Conservation (phyloP, 2,329 filamentous ascomycete species). For the Elsinoe batatas region DNA sequence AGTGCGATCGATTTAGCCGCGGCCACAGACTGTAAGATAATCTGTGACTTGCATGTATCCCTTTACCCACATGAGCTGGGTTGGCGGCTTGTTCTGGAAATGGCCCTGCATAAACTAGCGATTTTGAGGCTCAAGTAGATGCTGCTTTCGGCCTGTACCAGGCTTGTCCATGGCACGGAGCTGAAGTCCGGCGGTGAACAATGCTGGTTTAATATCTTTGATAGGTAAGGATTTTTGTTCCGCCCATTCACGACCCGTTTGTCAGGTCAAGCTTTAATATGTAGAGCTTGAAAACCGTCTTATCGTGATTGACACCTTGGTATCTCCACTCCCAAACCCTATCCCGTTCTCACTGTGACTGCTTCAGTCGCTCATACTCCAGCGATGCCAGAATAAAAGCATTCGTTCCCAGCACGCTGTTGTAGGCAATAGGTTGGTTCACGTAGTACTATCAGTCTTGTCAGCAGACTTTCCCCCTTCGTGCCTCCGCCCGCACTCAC, state of each 20-base stretch:
- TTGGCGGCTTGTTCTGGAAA: not conserved
- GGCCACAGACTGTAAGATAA: not conserved
- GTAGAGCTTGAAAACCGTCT: too few species aligned
- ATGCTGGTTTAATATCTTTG: too few species aligned
- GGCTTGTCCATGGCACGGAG: not conserved
- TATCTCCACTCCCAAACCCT: too few species aligned
- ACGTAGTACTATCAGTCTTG: not conserved
- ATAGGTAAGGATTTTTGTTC: too few species aligned
- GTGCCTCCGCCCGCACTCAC: slow-evolving; percentile 26
- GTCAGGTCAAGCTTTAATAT: too few species aligned
- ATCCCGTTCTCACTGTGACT: too few species aligned
- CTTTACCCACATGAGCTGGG: too few species aligned
- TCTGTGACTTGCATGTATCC: not conserved
- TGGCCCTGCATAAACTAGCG: not conserved
- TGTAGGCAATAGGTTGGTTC: not conserved
- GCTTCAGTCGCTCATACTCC: not conserved
- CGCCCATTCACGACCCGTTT: too few species aligned
- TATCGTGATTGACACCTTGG: too few species aligned
- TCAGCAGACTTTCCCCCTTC: not conserved
- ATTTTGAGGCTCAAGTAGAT: not conserved
- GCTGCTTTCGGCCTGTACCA: not conserved
- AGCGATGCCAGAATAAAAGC: not conserved
- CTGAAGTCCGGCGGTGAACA: not conserved
- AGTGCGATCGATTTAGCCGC: too few species aligned
- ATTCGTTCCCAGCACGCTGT: not conserved